Percentiles rank a stretch among this genome's conserved stretches.
Conservation (phyloP, 2,329 filamentous ascomycete genomes). For the Aspergillus alliaceus region DNA sequence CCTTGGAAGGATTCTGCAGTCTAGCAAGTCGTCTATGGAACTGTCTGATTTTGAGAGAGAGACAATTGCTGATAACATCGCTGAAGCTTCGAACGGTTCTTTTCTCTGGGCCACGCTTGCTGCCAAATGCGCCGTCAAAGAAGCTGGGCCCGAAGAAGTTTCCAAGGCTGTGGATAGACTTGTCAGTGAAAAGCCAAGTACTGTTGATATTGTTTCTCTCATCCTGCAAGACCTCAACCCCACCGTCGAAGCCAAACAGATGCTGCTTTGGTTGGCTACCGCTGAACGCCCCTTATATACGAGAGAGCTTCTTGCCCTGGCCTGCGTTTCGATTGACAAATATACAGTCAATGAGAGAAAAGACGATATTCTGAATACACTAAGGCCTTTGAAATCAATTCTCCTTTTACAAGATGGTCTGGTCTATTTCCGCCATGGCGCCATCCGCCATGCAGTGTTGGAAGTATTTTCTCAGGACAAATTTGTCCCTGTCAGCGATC, state of each 20-base stretch:
- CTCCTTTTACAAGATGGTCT: constrained; percentile 36
- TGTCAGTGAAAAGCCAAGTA: constrained; percentile 22
- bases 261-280: constrained; percentile 41
- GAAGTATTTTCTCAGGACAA: constrained; percentile 35
- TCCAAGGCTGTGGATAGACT: constrained; percentile 31
- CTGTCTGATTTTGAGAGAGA: constrained; percentile 36
- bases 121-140: constrained; percentile 30
- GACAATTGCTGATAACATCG: constrained; percentile 30
- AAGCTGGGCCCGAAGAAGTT: constrained; percentile 21
- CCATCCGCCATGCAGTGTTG: constrained; percentile 31
- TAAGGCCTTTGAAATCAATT: constrained; percentile 33
- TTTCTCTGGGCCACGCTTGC: constrained; percentile 43
- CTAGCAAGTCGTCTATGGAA: constrained; percentile 20
- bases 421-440: constrained; percentile 37
- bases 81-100: constrained; percentile 35
- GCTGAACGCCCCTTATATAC: constrained; percentile 36
- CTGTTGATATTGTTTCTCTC: constrained; percentile 33
- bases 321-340: constrained; percentile 33
- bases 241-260: constrained; percentile 30
- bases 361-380: constrained; percentile 23
- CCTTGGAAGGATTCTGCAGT: constrained; percentile 28
- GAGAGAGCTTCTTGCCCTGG: constrained; percentile 32
- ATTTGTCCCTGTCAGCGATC: constrained; percentile 32
- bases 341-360: constrained; percentile 25
- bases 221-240: constrained; percentile 26